Base-by-base conservation (phyloP, 1,284 basidiomycete species). In the Xerocomus nothofagi region DNA sequence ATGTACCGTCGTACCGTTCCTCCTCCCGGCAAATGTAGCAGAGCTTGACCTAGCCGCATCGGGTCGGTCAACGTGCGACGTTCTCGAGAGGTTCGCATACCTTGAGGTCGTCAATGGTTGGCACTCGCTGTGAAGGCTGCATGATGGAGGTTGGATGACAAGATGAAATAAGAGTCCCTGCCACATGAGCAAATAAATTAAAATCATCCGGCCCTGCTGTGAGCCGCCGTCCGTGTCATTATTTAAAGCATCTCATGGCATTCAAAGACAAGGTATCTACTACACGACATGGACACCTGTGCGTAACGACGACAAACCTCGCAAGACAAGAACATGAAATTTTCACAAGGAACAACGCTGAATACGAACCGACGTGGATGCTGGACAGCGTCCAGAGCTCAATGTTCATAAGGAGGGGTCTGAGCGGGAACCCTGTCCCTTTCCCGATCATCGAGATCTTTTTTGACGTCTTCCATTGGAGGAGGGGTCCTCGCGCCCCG, bases 21-120 rank as follows among this genome's bases (percentile, higher is more conserved):
- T 89, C 86, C 58, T 89, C 86, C 21, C 84, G 71, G 60, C 86
- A 90, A 49, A 90, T 88, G 64, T 85, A 90, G 56, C 87, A 90
- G 20, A 85, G 72, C 62, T 86, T 88, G 57, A 87, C 79, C 81
- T 86, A 53, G 47, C 15, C n/a, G n/a, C 29, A 8, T 30, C 24
- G 29, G 17, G 41, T 46, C 12, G 24, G 49, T 57, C 39, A 59
- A 40, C 36, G 41, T 24, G 14, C 9, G 15, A 1, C 14, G 34
- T 27, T 38, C 17, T n/a, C 23, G 26, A 5, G 7, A 3, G n/a
- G n/a, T 3, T 5, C 3, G 27, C 54, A 4, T 51, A 62, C 64
- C 63, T 63, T 69, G 48, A 66, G 66, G 44, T 66, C 64, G 40
- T 59, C 44, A 5, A 66, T 62, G 27, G 66, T 66, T 3, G 64